A percentile compares a stretch with the other conserved stretches of the same genome.
phyloP scores from a whole-genome alignment of 1,284 basidiomycete genomes.

The Inonotus hispidus region DNA sequence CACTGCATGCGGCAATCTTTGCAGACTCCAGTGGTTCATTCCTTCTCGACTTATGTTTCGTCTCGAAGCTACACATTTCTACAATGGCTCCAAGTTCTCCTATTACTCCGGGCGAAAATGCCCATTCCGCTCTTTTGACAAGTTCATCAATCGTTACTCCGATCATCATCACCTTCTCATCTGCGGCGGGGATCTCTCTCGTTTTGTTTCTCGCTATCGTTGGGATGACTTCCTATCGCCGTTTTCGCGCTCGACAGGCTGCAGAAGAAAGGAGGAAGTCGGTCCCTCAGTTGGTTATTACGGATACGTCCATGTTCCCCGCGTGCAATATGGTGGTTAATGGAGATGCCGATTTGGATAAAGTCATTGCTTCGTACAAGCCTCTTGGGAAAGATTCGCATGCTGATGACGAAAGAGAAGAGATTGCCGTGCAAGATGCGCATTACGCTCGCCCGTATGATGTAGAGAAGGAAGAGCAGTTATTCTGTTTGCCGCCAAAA shows the following conservation, averaged over 20 bases:
- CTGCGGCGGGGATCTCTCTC: conserved; percentile 2
- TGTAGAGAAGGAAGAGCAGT: not conserved
- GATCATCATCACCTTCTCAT: conserved; percentile 4
- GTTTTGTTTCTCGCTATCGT: conserved; percentile 7
- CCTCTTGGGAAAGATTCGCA: conserved; percentile 5
- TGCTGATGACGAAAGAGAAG: not conserved
- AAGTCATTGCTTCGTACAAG: conserved; percentile 13
- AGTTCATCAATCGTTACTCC: conserved; percentile 5
- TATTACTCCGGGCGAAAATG: not conserved
- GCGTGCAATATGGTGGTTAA: conserved; percentile 11
- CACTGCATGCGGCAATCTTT: no score
- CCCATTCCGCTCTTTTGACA: conserved; percentile 13
- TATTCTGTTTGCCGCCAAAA: not conserved
- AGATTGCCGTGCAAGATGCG: not conserved
- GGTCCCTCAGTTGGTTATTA: conserved; percentile 12
- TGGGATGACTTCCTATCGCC: not conserved
- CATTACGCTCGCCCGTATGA: not conserved
- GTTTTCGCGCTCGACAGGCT: not conserved
- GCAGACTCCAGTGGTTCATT: not conserved
- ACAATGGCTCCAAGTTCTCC: not conserved
- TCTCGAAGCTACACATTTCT: not conserved
- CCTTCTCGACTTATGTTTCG: not conserved
- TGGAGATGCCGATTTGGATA: conserved; percentile 7
- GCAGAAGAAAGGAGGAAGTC: not conserved
- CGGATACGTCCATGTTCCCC: conserved; percentile 16